Conservation (phyloP, 1,139 yeast genomes). For the Nadsonia commutata region DNA sequence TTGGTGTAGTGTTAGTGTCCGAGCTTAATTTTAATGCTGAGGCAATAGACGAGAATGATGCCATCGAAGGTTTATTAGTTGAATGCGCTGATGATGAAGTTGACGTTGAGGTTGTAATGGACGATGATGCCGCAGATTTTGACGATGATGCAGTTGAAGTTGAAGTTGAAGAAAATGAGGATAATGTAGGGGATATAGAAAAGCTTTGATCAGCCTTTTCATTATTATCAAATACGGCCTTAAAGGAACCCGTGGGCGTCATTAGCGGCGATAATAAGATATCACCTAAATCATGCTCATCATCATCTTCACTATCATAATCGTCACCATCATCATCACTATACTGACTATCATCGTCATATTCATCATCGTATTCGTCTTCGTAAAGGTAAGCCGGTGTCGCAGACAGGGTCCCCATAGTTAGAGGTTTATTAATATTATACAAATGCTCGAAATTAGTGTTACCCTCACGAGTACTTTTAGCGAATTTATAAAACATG, state of each 20-base stretch:
- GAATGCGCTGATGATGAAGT: slow-evolving; percentile 3
- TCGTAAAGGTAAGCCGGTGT: background rate
- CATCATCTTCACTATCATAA: background rate
- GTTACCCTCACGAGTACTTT: background rate
- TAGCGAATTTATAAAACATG: slow-evolving; percentile 14
- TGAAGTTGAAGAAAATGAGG: slow-evolving; percentile 1
- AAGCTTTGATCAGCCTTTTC: slow-evolving; percentile 2
- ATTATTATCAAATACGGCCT: background rate
- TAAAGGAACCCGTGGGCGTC: background rate
- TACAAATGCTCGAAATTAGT: background rate
- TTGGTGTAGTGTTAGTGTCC: slow-evolving; percentile 3
- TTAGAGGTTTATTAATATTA: background rate
- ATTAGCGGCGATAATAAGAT: background rate
- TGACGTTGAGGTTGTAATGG: background rate
- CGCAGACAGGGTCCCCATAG: background rate
- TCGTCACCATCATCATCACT: background rate
- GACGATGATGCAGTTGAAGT: background rate
- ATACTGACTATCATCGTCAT: background rate
- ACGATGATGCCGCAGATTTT: slow-evolving; percentile 2
- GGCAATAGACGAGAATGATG: slow-evolving; percentile 4
- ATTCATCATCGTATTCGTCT: background rate
- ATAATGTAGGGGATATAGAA: background rate
- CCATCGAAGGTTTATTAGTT: slow-evolving; percentile 2
- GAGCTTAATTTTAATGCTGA: slow-evolving; percentile 5
- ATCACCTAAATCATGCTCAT: background rate